Base-by-base conservation (phyloP, 495 filamentous ascomycete genomes). In the Talaromyces liani region DNA sequence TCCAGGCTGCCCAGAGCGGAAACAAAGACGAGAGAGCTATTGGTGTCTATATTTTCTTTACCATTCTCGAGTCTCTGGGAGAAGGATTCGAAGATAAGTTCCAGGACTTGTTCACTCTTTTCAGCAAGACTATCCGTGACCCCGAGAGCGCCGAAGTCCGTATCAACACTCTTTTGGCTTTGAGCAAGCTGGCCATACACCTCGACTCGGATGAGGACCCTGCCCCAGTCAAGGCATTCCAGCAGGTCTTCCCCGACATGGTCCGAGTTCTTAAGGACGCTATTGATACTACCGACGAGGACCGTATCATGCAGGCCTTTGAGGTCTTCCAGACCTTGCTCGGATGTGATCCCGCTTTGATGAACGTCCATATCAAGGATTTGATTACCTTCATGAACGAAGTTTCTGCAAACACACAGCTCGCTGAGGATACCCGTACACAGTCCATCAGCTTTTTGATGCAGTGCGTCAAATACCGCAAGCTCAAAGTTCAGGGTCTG, bases 291-390 rank as follows among this genome's bases (percentile, higher is more conserved):
- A 82, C 85, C 8, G 88, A 98, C 69, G 93, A 97, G 65, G 93
- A 95, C 67, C 88, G 87, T 65, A 84, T 88, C 58, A 89, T 91
- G 75, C 89, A 93, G 69, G 88, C 88, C 6, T 98, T 98, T 69
- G 94, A 98, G 73, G 93, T 97, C 59, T 97, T 98, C 83, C 95
- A 98, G 77, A 96, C 91, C 34, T 84, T 98, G 64, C 82, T 98
- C 33, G 91, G 91, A 64, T 96, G 90, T 71, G 93, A 98, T 69
- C 86, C 88, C 25, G 83, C 88, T n/a, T 80, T 98, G 31, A 77
- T 97, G 27, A 89, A 87, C 64, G 80, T 82, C 39, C 92, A 97
- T 76, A 92, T 99, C 73, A 89, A 88, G 74, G 90, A 97, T 70
- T 81, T 98, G 31, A 79, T 98, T 55, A 85, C 90, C 65, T 96